A percentile compares a stretch with the other conserved stretches of the same genome.
Evolutionary conservation across 441 rosid species (phyloP).

Genomic region (Brassica balearica): DNA sequence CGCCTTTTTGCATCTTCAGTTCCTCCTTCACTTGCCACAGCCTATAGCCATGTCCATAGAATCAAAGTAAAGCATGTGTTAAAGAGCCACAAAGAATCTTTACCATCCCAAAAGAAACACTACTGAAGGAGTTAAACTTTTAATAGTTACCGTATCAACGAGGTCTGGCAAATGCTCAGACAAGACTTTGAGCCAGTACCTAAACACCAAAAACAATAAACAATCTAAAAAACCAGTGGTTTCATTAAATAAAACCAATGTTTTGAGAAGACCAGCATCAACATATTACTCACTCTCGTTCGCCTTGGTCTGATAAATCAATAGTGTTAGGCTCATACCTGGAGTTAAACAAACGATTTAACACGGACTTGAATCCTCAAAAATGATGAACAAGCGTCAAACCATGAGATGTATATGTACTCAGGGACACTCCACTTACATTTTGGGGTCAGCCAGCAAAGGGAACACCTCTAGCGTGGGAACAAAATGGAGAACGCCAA

Average conservation of each 20-base stretch:
- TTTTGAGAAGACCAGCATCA: background rate
- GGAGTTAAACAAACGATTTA: slow-evolving; percentile 12
- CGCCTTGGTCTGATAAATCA: slow-evolving; percentile 84
- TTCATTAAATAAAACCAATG: background rate
- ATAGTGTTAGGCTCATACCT: slow-evolving; percentile 99
- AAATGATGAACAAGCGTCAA: background rate
- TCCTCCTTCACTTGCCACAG: slow-evolving; percentile 99
- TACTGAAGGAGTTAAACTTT: background rate
- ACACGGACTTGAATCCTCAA: background rate
- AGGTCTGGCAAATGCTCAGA: slow-evolving; percentile 96
- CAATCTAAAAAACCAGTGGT: slow-evolving; percentile 9
- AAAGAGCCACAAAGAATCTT: background rate
- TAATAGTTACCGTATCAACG: slow-evolving; percentile 77
- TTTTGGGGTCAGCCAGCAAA: slow-evolving; percentile 78
- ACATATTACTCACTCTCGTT: slow-evolving; percentile 78
- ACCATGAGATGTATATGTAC: background rate
- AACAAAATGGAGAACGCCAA: slow-evolving; percentile 98
- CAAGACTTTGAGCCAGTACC: slow-evolving; percentile 98
- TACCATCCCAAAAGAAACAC: background rate
- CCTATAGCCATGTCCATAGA: slow-evolving; percentile 58
- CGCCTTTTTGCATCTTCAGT: slow-evolving; percentile 97
- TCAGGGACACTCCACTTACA: slow-evolving; percentile 54
- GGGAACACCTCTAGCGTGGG: slow-evolving; percentile 97
- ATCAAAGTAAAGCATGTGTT: slow-evolving; percentile 19
- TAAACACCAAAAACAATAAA: slow-evolving; percentile 45